Percentiles rank a stretch among this genome's conserved stretches.
phyloP scores from a whole-genome alignment of 2,329 filamentous ascomycete genomes.

The Akanthomyces uredinophilus region DNA sequence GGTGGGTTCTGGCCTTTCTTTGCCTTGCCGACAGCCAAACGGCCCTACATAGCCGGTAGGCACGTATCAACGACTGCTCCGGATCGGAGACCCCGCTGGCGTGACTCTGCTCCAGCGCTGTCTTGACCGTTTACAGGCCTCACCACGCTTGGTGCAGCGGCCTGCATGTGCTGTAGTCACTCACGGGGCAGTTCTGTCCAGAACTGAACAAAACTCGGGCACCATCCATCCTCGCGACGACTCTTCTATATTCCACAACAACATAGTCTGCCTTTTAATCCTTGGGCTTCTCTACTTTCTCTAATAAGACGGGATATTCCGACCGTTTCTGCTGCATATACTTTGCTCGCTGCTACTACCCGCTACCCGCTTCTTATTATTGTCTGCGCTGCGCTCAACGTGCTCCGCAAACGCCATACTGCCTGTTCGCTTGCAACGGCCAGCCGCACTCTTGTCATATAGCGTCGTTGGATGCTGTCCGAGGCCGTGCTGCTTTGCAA shows the following conservation, averaged over 20 bases:
- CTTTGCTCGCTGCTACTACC: background rate
- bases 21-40: too few relatives aligned
- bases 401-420: background rate
- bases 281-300: background rate
- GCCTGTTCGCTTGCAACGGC: background rate
- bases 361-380: background rate
- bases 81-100: slow-evolving; percentile 11
- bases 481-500: slow-evolving; percentile 9
- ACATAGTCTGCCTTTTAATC: background rate
- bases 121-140: background rate
- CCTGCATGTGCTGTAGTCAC: too few relatives aligned
- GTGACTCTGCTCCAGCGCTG: slow-evolving; percentile 1
- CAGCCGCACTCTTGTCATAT: slow-evolving; percentile 3
- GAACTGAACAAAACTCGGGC: slow-evolving; percentile 11
- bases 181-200: background rate
- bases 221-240: slow-evolving; percentile 5
- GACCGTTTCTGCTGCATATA: background rate
- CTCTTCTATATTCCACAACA: slow-evolving; percentile 7
- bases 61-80: background rate
- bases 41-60: too few relatives aligned
- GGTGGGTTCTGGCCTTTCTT: too few relatives aligned
- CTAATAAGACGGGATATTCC: background rate
- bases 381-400: background rate
- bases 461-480: slow-evolving; percentile 11
- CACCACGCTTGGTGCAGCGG: background rate